These are phyloP conservation scores for Lentinula sp. DNA, from an alignment of 768 basidiomycete species.

Conservation along the genomic window DNA sequence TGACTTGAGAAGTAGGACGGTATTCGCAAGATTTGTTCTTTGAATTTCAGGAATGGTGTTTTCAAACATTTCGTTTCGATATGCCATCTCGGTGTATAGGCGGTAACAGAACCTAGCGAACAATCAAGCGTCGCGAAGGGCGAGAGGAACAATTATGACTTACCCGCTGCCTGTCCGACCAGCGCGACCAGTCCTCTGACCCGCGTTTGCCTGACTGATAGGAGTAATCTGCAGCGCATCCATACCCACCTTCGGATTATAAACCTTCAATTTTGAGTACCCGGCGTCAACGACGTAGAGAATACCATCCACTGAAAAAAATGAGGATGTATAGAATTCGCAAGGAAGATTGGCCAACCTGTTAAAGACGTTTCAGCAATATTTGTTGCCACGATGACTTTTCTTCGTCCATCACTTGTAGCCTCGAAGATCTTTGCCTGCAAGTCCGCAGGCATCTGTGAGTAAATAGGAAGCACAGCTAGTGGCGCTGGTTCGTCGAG, in stretches of 20 bases:
- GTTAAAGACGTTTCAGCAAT: conserved; percentile 98
- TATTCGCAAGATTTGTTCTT: conserved; percentile 95
- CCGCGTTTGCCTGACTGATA: conserved; percentile 97
- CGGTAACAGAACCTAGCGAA: conserved; percentile 86
- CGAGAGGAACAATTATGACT: conserved; percentile 18
- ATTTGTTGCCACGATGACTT: conserved; percentile 98
- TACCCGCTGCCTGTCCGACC: conserved; percentile 95
- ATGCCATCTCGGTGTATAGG: conserved; percentile 95
- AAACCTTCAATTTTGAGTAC: conserved; percentile 96
- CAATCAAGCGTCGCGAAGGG: conserved; percentile 5
- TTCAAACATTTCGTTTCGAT: conserved; percentile 89
- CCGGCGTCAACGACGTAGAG: conserved; percentile 95
- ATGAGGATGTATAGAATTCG: conserved; percentile 7
- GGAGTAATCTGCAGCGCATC: conserved; percentile 98
- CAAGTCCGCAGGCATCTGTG: conserved; percentile 98
- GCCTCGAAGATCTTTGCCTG: conserved; percentile 98
- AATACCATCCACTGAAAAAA: conserved; percentile 82
- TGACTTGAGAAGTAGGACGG: conserved; percentile 90
- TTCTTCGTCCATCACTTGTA: conserved; percentile 88
- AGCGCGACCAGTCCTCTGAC: conserved; percentile 92
- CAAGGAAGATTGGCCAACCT: conserved; percentile 33
- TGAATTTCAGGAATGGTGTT: conserved; percentile 99
- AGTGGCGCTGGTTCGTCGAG: conserved; percentile 86
- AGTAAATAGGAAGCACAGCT: conserved; percentile 96
- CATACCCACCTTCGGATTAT: conserved; percentile 99